Evolutionary conservation across 1,284 basidiomycete genomes (phyloP), one percentile per base, ranked within the genome.

Genomic region (Pseudozyma sp.): DNA sequence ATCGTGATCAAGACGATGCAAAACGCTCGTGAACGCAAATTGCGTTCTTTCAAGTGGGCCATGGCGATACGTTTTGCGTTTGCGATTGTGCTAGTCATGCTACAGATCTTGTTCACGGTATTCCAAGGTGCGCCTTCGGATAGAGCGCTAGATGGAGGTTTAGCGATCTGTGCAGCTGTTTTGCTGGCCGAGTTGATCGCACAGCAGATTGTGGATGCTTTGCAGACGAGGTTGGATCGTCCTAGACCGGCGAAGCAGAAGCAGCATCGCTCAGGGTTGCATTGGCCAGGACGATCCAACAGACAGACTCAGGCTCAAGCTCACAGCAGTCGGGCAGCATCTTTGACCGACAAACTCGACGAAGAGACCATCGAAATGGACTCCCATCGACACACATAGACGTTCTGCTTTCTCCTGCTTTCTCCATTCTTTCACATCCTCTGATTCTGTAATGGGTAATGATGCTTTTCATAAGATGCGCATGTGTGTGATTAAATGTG

Each of bases 1-100:
- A 68, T 69, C n/a, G 54, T 65, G 49, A 60, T 73, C 57, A 73
- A 73, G 52, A 51, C 52, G 16, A 73, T 73, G 65, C 70, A 73
- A 31, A 64, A 34, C 43, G 18, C 49, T 25, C 38, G 10, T 18
- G 21, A 51, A 36, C 53, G 57, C 43, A 39, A 42, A 38, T 49
- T 56, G 40, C 57, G 51, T 5, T 67, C 70, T 14, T 73, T 73
- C 19, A 52, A 55, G 0, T 43, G 19, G 34, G 65, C 64, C 6
- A 64, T 73, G 64, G 59, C 34, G 12, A 10, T 60, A 35, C 56
- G 70, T 0, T 68, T 73, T 35, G 35, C 13, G 0, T 73, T 73
- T 38, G 70, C 64, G 3, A 40, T 59, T 8, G 14, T 73, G 9
- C 60, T 73, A 13, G 52, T 64, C 2, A 39, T 64, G 35, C 16